These are phyloP conservation scores for Neoboletus brunneissimus DNA, from an alignment of 768 basidiomycete genomes.

Conservation along the genomic window DNA sequence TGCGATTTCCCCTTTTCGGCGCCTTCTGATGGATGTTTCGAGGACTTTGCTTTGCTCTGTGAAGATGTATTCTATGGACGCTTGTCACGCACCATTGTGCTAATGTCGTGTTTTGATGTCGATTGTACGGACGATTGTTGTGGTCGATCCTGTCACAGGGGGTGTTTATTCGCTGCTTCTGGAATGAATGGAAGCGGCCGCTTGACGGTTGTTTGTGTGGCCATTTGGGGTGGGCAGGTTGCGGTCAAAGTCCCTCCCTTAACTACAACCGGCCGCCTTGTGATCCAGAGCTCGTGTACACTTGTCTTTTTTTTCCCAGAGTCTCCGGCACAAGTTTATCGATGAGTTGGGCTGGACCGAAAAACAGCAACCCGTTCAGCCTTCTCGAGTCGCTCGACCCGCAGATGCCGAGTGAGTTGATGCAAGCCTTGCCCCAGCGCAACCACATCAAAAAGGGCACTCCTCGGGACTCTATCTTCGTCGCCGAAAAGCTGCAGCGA, in stretches of 20 bases:
- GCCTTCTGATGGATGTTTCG: background rate
- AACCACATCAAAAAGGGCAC: background rate
- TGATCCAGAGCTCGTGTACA: background rate
- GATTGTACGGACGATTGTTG: background rate
- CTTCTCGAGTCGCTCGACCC: background rate
- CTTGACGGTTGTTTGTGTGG: conserved; percentile 23
- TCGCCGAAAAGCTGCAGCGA: background rate
- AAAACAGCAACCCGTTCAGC: conserved; percentile 7
- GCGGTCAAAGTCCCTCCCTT: background rate
- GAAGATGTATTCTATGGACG: background rate
- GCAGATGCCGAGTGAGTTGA: background rate
- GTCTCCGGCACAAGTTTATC: background rate
- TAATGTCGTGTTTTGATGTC: background rate
- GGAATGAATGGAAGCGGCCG: background rate
- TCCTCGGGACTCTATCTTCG: background rate
- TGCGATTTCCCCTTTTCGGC: background rate
- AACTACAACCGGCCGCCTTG: background rate
- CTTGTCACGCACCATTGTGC: background rate
- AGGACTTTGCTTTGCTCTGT: background rate
- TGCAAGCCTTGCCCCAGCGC: background rate
- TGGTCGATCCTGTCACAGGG: background rate
- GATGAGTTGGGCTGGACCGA: background rate
- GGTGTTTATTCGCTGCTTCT: background rate
- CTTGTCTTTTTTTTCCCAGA: conserved; percentile 4
- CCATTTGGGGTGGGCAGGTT: conserved; percentile 8